A percentile compares a stretch with the other conserved stretches of the same genome.
These are phyloP conservation scores for Chlorencoelia australis DNA, from an alignment of 2,329 filamentous ascomycete species.

Conservation along the genomic window DNA sequence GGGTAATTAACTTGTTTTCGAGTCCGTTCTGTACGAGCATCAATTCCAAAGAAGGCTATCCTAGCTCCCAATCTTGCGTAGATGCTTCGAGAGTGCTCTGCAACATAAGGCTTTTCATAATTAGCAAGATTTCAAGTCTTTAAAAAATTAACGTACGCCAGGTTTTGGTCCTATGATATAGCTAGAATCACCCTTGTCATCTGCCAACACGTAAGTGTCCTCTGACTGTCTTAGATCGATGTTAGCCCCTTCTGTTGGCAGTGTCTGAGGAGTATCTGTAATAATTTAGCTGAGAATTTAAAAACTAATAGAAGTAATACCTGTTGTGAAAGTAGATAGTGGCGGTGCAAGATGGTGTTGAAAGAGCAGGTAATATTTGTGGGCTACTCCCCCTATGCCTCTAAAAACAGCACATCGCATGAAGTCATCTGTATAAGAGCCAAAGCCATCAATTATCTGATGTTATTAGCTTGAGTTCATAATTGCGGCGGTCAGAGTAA, in stretches of 20 bases:
- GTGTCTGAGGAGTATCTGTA: constrained; percentile 42
- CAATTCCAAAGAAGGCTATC: constrained; percentile 77
- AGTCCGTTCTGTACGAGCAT: constrained; percentile 88
- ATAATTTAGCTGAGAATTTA: constrained; percentile 9
- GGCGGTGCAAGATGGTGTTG: constrained; percentile 89
- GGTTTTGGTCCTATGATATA: constrained; percentile 54
- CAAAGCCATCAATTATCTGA: constrained; percentile 76
- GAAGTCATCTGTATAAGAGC: constrained; percentile 87
- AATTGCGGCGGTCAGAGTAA: constrained; percentile 25
- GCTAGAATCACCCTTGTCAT: constrained; percentile 51
- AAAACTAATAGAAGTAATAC: constrained; percentile 34
- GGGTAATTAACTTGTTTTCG: constrained; percentile 92
- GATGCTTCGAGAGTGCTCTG: constrained; percentile 75
- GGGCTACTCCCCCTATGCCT: constrained; percentile 81
- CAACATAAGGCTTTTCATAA: constrained; percentile 64
- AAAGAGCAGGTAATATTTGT: constrained; percentile 98
- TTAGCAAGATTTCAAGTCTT: background rate
- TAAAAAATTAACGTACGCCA: constrained; percentile 30
- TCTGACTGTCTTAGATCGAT: constrained; percentile 61
- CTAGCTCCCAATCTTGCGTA: constrained; percentile 76
- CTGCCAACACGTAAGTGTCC: constrained; percentile 59
- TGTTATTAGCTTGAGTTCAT: constrained; percentile 13
- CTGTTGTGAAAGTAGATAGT: constrained; percentile 74
- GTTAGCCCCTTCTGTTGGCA: constrained; percentile 41
- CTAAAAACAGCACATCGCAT: constrained; percentile 90